These are phyloP conservation scores for slime mould (Dictyostelium discoideum) DNA, from an alignment of 78 protist genomes.

Conservation along the genomic window DNA sequence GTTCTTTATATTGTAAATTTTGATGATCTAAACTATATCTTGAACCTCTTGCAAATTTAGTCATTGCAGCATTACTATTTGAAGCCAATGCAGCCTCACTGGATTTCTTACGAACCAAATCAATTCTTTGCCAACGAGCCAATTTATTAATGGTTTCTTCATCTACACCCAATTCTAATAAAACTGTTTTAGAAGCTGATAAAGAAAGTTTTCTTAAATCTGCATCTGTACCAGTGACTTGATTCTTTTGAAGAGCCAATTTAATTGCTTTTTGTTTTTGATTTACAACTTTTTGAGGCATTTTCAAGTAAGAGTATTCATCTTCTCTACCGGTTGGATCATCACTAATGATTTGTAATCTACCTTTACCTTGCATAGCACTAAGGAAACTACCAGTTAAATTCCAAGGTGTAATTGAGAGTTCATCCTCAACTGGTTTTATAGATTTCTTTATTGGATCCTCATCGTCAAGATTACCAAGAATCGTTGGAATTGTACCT, in stretches of 20 bases:
- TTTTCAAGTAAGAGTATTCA: slow-evolving; percentile 46
- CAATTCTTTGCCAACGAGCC: slow-evolving; percentile 80
- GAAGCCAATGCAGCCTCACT: slow-evolving; percentile 60
- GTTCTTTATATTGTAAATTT: slow-evolving; percentile 76
- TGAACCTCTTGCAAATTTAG: slow-evolving; percentile 81
- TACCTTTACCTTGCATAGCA: slow-evolving; percentile 68
- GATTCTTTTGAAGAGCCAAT: slow-evolving; percentile 55
- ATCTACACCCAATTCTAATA: slow-evolving; percentile 63
- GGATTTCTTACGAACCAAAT: slow-evolving; percentile 70
- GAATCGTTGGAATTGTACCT: slow-evolving; percentile 59
- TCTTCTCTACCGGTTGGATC: slow-evolving; percentile 65
- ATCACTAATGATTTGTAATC: slow-evolving; percentile 58
- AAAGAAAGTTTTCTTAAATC: slow-evolving; percentile 81
- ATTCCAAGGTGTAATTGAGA: slow-evolving; percentile 78
- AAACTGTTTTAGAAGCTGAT: slow-evolving; percentile 30
- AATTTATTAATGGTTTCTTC: slow-evolving; percentile 65
- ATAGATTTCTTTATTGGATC: slow-evolving; percentile 50
- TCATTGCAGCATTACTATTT: slow-evolving; percentile 44
- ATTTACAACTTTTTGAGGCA: slow-evolving; percentile 76
- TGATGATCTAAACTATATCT: slow-evolving; percentile 80
- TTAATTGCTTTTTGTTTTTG: slow-evolving; percentile 73
- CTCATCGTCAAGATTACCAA: slow-evolving; percentile 12
- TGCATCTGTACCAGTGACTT: slow-evolving; percentile 82
- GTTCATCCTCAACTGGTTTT: slow-evolving; percentile 69
- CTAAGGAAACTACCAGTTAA: slow-evolving; percentile 44